Evolutionary conservation across 1,139 yeast genomes (phyloP).

Genomic region (Candida gigantensis): DNA sequence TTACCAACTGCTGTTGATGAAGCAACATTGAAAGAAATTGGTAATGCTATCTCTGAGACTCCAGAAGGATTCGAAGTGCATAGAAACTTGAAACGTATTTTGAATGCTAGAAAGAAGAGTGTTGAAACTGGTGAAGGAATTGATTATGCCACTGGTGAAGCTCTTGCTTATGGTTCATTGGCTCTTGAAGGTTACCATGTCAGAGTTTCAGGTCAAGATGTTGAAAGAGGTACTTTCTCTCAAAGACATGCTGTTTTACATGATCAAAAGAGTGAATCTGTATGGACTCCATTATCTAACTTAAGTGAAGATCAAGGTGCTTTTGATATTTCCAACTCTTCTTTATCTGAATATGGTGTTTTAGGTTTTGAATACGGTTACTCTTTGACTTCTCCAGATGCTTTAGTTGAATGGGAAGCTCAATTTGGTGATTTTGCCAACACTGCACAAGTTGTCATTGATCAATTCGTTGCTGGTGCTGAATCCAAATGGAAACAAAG

Average conservation of each 20-base stretch:
- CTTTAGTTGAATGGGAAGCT: conserved; percentile 98
- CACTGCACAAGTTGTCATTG: conserved; percentile 97
- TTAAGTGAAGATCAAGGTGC: conserved; percentile 82
- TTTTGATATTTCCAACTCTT: conserved; percentile 90
- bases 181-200: conserved; percentile 94
- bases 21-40: conserved; percentile 71
- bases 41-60: conserved; percentile 74
- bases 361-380: conserved; percentile 99
- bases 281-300: conserved; percentile 82
- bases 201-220: conserved; percentile 98
- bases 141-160: conserved; percentile 95
- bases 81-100: conserved; percentile 93
- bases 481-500: conserved; percentile 99
- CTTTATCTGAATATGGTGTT: conserved; percentile 97
- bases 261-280: conserved; percentile 84
- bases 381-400: conserved; percentile 93
- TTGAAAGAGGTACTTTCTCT: conserved; percentile 99
- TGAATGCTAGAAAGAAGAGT: conserved; percentile 82
- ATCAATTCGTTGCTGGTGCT: conserved; percentile 95
- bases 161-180: conserved; percentile 93
- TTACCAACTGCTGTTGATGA: conserved; percentile 91
- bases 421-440: conserved; percentile 99
- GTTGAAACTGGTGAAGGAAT: conserved; percentile 90
- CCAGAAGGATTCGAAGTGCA: conserved; percentile 91
- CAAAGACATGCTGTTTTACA: conserved; percentile 99